Evolutionary conservation across 441 rosid genomes (phyloP), one percentile per base, ranked within the genome.

Genomic region (Bocquillonia castaneifolia): DNA sequence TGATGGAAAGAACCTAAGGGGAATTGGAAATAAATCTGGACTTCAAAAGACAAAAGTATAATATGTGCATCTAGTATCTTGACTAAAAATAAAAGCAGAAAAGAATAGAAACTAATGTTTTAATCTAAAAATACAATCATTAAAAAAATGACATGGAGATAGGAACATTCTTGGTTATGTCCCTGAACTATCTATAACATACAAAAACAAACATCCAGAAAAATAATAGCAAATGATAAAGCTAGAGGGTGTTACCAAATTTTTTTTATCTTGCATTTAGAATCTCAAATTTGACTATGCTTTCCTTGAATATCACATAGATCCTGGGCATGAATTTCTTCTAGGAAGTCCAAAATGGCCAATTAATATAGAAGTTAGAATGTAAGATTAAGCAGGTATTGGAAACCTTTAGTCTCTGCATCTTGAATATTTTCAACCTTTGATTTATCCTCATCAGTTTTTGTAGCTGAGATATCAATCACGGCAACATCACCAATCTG

Each of bases 401-500:
- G 58, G 73, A 69, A 69, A 93, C 98, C 97, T 91, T 88, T 93
- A 84, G 80, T 88, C 80, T 89, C 97, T 45, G 97, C 93, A 79
- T 82, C 86, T 63, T 96, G 94, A 80, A 93, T 88, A 10, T 71
- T 77, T 75, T 84, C 83, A 64, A 77, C 88, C 15, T 78, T 79
- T 39, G 92, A 74, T 66, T 85, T 84, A 29, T 84, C 93, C 69
- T 85, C 73, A 56, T 75, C 88, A 58, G 78, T 65, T 56, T 85
- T 91, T 58, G 84, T 84, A 42, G 98, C 96, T 71, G 97, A 89
- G 75, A 93, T 83, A 78, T 93, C 93, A 77, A 91, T 68, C 67
- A 93, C 88, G 28, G 77, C 86, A 66, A 93, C 80, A 83, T 93
- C 96, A 47, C 98, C 93, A 64, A 89, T 78, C 98, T 93, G 87